These are phyloP conservation scores for Acacia confusa DNA, from an alignment of 306 rosid species.

Conservation along the genomic window DNA sequence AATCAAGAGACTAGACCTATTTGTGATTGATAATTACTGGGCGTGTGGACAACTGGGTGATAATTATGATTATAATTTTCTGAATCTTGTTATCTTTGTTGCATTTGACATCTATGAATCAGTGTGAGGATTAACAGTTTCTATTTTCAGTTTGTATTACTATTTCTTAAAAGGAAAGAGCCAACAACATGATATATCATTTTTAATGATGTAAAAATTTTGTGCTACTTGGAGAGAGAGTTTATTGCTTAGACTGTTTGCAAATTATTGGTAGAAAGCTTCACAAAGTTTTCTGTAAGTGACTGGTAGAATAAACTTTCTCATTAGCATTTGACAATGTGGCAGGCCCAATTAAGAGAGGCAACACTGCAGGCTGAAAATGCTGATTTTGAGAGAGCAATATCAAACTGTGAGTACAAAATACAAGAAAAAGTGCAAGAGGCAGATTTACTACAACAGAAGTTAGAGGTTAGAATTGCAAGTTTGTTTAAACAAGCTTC, in stretches of 20 bases:
- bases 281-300: background rate
- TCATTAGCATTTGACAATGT: constrained; percentile 1
- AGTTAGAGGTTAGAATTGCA: constrained; percentile 57
- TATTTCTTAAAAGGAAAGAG: background rate
- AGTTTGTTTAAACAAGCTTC: background rate
- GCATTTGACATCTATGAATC: no score
- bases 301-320: background rate
- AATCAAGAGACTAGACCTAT: background rate
- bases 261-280: background rate
- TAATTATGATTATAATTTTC: background rate
- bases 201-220: background rate
- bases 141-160: background rate
- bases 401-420: constrained; percentile 62
- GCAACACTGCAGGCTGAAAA: constrained; percentile 78
- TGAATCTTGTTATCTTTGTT: background rate
- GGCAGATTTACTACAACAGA: constrained; percentile 49
- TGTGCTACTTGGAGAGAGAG: background rate
- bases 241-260: background rate
- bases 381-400: constrained; percentile 59
- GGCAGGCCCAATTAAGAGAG: constrained; percentile 85
- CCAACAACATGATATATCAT: background rate
- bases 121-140: background rate
- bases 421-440: constrained; percentile 71
- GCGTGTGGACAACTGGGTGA: background rate
- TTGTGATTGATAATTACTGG: background rate